Percentiles rank a stretch among this genome's conserved stretches.
These are phyloP conservation scores for Gymnopilus junonius DNA, from an alignment of 768 basidiomycete species.

Conservation along the genomic window DNA sequence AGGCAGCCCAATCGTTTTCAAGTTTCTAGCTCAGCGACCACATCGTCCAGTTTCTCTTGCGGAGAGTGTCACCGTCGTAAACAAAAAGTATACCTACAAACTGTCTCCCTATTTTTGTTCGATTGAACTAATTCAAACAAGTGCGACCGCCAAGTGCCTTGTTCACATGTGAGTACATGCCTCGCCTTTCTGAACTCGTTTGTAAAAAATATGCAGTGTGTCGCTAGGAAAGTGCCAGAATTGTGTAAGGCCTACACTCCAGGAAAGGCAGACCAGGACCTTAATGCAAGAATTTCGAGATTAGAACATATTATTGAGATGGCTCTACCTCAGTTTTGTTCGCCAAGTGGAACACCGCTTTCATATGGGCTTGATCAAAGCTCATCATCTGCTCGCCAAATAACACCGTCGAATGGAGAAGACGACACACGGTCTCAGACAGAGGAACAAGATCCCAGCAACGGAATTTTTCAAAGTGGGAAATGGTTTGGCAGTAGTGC, in stretches of 20 bases:
- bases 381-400: conserved; percentile 37
- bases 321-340: conserved; percentile 77
- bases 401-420: conserved; percentile 58
- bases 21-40: conserved; percentile 9
- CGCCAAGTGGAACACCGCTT: conserved; percentile 40
- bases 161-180: conserved; percentile 68
- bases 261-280: conserved; percentile 83
- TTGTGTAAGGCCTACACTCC: conserved; percentile 89
- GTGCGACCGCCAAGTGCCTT: conserved; percentile 88
- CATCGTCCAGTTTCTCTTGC: conserved; percentile 69
- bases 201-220: conserved; percentile 52
- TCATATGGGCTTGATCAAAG: conserved; percentile 33
- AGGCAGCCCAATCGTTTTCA: conserved; percentile 10
- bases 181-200: conserved; percentile 15
- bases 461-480: conserved; percentile 81
- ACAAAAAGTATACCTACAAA: conserved; percentile 63
- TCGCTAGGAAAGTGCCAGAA: conserved; percentile 86
- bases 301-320: conserved; percentile 83
- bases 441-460: conserved; percentile 77
- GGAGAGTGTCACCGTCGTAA: conserved; percentile 89
- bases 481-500: conserved; percentile 88
- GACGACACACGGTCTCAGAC: conserved; percentile 74
- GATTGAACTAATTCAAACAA: conserved; percentile 33
- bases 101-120: conserved; percentile 1
- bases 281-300: conserved; percentile 72